Evolutionary conservation across 2,329 filamentous ascomycete genomes (phyloP).

Genomic region (Acrocalymma vagum): DNA sequence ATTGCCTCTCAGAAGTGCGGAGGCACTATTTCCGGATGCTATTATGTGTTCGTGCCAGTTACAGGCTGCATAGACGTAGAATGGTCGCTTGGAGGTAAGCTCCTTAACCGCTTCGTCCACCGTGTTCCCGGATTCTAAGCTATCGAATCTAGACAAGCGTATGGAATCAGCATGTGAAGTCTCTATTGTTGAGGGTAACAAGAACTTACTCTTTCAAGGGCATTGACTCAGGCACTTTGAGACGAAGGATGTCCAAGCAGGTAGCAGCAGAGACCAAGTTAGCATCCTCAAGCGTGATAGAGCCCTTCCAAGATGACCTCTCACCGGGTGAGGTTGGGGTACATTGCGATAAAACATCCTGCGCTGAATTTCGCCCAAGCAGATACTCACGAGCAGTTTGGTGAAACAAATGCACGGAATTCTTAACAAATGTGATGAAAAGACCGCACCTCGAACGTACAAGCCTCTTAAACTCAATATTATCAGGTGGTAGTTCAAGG

Average conservation of each 20-base stretch:
- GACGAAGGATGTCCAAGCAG: conserved; percentile 1
- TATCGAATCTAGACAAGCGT: conserved; percentile 5
- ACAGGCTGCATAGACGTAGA: conserved; percentile 1
- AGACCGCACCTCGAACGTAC: conserved; percentile 2
- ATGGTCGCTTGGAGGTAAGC: background rate
- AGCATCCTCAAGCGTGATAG: conserved; percentile 3
- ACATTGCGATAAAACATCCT: no score
- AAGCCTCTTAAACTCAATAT: conserved; percentile 5
- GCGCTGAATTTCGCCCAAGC: no score
- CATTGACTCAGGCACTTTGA: background rate
- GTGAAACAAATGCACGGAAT: conserved; percentile 6
- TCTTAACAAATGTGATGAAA: conserved; percentile 4
- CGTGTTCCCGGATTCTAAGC: background rate
- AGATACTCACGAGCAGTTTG: conserved; percentile 8
- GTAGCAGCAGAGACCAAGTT: background rate
- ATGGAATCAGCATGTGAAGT: background rate
- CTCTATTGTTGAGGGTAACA: background rate
- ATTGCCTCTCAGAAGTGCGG: background rate
- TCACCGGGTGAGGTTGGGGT: no score
- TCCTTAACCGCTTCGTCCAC: background rate
- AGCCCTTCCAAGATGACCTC: conserved; percentile 3
- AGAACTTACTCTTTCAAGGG: background rate
- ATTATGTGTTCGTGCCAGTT: conserved; percentile 7
- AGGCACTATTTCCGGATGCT: background rate
- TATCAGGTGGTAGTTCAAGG: background rate